A percentile compares a stretch with the other conserved stretches of the same genome.
Conservation (phyloP, 1,284 basidiomycete species). For the Limonomyces culmigenus region DNA sequence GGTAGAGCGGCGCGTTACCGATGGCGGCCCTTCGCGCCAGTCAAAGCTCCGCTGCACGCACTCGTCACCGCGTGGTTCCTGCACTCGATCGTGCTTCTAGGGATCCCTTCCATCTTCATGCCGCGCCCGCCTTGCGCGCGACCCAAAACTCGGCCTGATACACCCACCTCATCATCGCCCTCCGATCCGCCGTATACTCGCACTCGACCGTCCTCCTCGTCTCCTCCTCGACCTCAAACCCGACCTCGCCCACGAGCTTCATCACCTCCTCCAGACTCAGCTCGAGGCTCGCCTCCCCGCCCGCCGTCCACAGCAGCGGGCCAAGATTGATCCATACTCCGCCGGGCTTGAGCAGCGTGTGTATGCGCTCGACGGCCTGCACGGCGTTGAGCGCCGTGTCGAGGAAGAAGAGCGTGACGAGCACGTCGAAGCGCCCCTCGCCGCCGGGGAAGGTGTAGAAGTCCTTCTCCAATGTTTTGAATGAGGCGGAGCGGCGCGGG, state of each 20-base stretch:
- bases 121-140: slow-evolving; percentile 25
- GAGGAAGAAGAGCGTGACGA: slow-evolving; percentile 56
- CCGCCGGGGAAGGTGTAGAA: slow-evolving; percentile 23
- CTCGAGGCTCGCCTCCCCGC: slow-evolving; percentile 35
- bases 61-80: no score
- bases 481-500: slow-evolving; percentile 22
- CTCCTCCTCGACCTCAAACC: slow-evolving; percentile 22
- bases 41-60: no score
- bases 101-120: no score
- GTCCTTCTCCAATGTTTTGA: slow-evolving; percentile 32
- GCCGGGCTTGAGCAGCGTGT: slow-evolving; percentile 32
- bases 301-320: slow-evolving; percentile 44
- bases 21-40: no score
- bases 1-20: no score
- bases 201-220: slow-evolving; percentile 21
- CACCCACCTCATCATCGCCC: slow-evolving; percentile 51
- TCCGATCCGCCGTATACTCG: slow-evolving; percentile 42
- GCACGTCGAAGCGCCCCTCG: slow-evolving; percentile 28
- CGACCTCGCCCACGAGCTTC: slow-evolving; percentile 26
- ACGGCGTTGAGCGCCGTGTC: slow-evolving; percentile 47
- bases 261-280: slow-evolving; percentile 46
- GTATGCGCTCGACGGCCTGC: slow-evolving; percentile 33
- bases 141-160: slow-evolving; percentile 53
- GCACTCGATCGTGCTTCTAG: no score
- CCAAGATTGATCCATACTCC: slow-evolving; percentile 56